A percentile compares a stretch with the other conserved stretches of the same genome.
These are phyloP conservation scores for Psilocybe tampanensis DNA, from an alignment of 768 basidiomycete genomes.

Conservation along the genomic window DNA sequence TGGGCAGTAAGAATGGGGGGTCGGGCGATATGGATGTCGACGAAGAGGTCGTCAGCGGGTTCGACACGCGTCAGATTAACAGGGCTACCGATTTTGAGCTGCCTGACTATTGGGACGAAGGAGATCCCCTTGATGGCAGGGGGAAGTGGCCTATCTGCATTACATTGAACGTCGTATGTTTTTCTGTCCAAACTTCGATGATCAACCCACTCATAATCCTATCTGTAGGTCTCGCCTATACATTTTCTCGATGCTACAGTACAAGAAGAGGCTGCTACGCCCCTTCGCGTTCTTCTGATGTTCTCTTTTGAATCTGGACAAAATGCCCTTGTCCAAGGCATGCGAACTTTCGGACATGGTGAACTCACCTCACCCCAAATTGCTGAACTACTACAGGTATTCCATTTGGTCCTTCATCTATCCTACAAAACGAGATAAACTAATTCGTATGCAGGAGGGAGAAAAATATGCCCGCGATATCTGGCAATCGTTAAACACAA, in stretches of 20 bases:
- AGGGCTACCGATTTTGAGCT: conserved; percentile 82
- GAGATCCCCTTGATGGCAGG: conserved; percentile 61
- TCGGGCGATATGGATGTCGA: conserved; percentile 61
- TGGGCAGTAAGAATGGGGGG: conserved; percentile 5
- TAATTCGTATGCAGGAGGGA: conserved; percentile 48
- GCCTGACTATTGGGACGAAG: conserved; percentile 87
- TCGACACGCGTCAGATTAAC: conserved; percentile 55
- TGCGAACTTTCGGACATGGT: conserved; percentile 65
- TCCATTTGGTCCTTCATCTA: not conserved
- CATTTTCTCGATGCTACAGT: conserved; percentile 77
- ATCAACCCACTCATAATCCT: no score
- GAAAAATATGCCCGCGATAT: conserved; percentile 65
- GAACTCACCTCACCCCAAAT: conserved; percentile 54
- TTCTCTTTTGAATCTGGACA: conserved; percentile 53
- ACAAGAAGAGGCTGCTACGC: conserved; percentile 71
- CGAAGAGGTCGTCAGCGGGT: conserved; percentile 47
- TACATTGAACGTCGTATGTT: conserved; percentile 75
- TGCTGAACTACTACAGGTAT: conserved; percentile 57
- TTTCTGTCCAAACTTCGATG: not conserved
- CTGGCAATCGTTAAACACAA: conserved; percentile 57
- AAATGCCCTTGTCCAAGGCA: conserved; percentile 53
- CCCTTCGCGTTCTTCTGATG: conserved; percentile 60
- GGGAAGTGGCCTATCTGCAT: conserved; percentile 76
- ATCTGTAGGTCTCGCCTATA: conserved; percentile 59
- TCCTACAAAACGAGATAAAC: not conserved